phyloP scores from a whole-genome alignment of 192 early-diverging fungal genomes.

The Diversispora epigaea region DNA sequence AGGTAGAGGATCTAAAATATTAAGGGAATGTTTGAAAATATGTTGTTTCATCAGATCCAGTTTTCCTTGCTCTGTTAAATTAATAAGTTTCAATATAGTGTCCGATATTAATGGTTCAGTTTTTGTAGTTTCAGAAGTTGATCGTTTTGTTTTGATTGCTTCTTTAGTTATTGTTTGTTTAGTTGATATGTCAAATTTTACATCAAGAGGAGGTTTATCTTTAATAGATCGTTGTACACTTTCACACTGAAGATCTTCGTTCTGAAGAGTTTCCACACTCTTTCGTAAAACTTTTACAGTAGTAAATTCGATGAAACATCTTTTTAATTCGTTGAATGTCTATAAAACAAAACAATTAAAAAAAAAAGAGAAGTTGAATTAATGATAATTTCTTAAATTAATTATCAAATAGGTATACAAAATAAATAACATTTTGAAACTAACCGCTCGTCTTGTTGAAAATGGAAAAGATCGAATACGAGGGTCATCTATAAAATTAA shows the following conservation, averaged over 20 bases:
- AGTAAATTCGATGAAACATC: conserved; percentile 64
- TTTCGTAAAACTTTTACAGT: conserved; percentile 55
- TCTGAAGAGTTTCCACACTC: conserved; percentile 36
- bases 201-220: no score
- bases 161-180: background rate
- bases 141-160: conserved; percentile 38
- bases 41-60: conserved; percentile 54
- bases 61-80: conserved; percentile 63
- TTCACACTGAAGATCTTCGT: no score
- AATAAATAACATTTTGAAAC: conserved; percentile 3
- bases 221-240: no score
- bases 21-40: conserved; percentile 51
- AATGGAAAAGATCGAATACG: conserved; percentile 41
- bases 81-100: conserved; percentile 54
- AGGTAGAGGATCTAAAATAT: conserved; percentile 38
- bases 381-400: background rate
- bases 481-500: conserved; percentile 24
- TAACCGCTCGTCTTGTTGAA: conserved; percentile 34
- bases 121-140: conserved; percentile 19
- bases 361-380: no score
- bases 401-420: background rate
- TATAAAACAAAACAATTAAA: background rate
- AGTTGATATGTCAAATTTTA: no score
- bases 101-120: conserved; percentile 33
- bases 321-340: conserved; percentile 66